Evolutionary conservation across 2,329 filamentous ascomycete genomes (phyloP).

Genomic region (Fusarium sp.): DNA sequence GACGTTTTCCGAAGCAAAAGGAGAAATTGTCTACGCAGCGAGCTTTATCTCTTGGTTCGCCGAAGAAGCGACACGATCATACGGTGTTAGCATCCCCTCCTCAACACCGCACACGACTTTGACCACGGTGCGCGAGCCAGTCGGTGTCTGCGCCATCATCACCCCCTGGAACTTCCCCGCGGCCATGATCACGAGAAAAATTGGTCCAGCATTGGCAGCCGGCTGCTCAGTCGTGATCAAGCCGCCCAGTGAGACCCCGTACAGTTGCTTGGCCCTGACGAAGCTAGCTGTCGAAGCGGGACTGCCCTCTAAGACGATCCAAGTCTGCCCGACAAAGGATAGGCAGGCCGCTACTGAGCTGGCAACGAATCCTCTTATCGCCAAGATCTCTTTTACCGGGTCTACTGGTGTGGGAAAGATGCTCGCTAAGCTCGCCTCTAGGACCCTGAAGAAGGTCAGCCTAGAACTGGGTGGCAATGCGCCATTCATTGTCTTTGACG

Average conservation of each 20-base stretch:
- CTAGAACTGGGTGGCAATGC: constrained; percentile 79
- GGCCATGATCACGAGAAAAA: constrained; percentile 53
- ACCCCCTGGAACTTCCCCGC: constrained; percentile 51
- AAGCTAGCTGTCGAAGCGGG: constrained; percentile 77
- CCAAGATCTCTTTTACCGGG: constrained; percentile 78
- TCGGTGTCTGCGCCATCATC: constrained; percentile 57
- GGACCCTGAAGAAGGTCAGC: constrained; percentile 73
- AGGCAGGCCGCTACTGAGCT: constrained; percentile 46
- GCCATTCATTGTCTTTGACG: too few relatives aligned
- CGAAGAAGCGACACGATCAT: constrained; percentile 60
- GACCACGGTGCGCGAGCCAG: constrained; percentile 71
- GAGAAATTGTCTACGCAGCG: constrained; percentile 65
- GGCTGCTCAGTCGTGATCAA: constrained; percentile 82
- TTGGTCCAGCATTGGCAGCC: constrained; percentile 71
- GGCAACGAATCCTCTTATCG: constrained; percentile 41
- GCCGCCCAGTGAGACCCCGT: constrained; percentile 78
- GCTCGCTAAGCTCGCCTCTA: constrained; percentile 68
- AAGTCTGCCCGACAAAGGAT: constrained; percentile 44
- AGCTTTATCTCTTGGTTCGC: constrained; percentile 68
- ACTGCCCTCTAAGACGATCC: constrained; percentile 62
- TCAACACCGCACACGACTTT: constrained; percentile 71
- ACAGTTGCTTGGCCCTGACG: constrained; percentile 77
- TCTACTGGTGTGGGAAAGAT: constrained; percentile 71
- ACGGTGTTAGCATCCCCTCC: constrained; percentile 69
- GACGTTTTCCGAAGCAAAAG: constrained; percentile 63